A percentile compares a stretch with the other conserved stretches of the same genome.
phyloP scores from a whole-genome alignment of 2,329 filamentous ascomycete genomes.

The Diplocarpon mali region DNA sequence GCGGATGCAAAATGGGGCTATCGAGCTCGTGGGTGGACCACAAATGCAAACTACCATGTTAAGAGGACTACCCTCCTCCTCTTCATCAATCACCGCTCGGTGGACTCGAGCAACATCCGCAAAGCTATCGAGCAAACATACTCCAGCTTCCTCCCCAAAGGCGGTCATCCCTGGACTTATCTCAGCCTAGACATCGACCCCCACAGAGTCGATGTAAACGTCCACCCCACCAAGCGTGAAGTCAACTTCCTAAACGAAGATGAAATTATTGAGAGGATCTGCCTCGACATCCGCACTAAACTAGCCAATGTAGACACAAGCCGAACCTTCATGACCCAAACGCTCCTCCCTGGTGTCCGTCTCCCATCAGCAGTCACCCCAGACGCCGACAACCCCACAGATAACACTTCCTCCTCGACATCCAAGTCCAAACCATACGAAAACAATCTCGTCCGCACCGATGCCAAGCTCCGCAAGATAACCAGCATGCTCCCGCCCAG shows the following conservation, averaged over 20 bases:
- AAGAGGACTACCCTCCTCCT: constrained; percentile 81
- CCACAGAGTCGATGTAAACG: constrained; percentile 86
- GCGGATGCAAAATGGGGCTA: constrained; percentile 74
- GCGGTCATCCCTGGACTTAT: constrained; percentile 88
- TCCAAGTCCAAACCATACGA: constrained; percentile 58
- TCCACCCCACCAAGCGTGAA: constrained; percentile 93
- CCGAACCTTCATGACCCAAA: constrained; percentile 89
- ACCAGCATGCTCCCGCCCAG: constrained; percentile 81
- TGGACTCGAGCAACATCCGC: constrained; percentile 80
- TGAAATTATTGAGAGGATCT: constrained; percentile 82
- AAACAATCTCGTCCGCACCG: constrained; percentile 83
- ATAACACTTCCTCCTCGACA: constrained; percentile 21
- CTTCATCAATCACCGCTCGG: constrained; percentile 93
- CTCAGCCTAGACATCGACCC: constrained; percentile 89
- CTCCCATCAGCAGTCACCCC: constrained; percentile 26
- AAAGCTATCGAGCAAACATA: constrained; percentile 90
- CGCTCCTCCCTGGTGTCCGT: constrained; percentile 60
- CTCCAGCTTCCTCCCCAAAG: constrained; percentile 77
- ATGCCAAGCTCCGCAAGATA: constrained; percentile 82
- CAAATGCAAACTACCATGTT: constrained; percentile 88
- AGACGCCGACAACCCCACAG: constrained; percentile 6
- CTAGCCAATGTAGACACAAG: constrained; percentile 86
- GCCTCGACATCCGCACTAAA: constrained; percentile 64
- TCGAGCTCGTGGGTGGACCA: constrained; percentile 68
- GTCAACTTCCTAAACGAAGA: constrained; percentile 98